phyloP scores from a whole-genome alignment of 805 yeast genomes.

The Phaffomyces antillensis region DNA sequence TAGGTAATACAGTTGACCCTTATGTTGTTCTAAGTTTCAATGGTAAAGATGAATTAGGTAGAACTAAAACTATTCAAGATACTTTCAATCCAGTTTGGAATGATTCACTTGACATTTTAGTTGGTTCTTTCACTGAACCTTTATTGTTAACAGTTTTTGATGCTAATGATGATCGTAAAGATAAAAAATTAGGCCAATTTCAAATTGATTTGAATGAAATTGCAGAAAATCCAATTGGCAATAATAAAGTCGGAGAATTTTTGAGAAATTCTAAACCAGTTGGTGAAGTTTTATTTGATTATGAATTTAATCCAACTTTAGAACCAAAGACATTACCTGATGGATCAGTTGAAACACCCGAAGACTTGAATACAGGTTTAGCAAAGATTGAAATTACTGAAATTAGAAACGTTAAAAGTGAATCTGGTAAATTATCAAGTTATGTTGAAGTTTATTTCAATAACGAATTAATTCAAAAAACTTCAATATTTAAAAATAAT shows the following conservation, averaged over 20 bases:
- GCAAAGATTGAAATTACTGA: slow-evolving; percentile 58
- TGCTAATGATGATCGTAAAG: slow-evolving; percentile 73
- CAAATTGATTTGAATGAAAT: slow-evolving; percentile 67
- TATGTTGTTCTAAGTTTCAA: slow-evolving; percentile 62
- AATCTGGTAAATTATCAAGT: slow-evolving; percentile 44
- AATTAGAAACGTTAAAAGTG: slow-evolving; percentile 43
- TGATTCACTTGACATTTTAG: slow-evolving; percentile 64
- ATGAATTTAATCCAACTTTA: slow-evolving; percentile 71
- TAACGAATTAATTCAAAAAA: slow-evolving; percentile 49
- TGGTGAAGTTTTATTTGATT: slow-evolving; percentile 66
- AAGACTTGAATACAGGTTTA: slow-evolving; percentile 92
- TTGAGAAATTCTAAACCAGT: slow-evolving; percentile 78
- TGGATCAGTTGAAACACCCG: slow-evolving; percentile 79
- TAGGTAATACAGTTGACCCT: slow-evolving; percentile 85
- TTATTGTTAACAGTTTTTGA: slow-evolving; percentile 65
- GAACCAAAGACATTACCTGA: slow-evolving; percentile 54
- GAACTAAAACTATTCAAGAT: slow-evolving; percentile 61
- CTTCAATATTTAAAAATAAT: slow-evolving; percentile 52
- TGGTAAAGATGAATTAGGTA: slow-evolving; percentile 47
- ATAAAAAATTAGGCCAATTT: slow-evolving; percentile 70
- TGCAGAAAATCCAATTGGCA: slow-evolving; percentile 43
- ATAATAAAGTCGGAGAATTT: slow-evolving; percentile 46
- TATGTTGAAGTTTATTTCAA: slow-evolving; percentile 68
- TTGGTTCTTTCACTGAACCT: slow-evolving; percentile 77
- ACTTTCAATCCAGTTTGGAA: slow-evolving; percentile 78